Evolutionary conservation across 169 alveolate genomes (phyloP).

Genomic region (Plasmodium fragile): DNA sequence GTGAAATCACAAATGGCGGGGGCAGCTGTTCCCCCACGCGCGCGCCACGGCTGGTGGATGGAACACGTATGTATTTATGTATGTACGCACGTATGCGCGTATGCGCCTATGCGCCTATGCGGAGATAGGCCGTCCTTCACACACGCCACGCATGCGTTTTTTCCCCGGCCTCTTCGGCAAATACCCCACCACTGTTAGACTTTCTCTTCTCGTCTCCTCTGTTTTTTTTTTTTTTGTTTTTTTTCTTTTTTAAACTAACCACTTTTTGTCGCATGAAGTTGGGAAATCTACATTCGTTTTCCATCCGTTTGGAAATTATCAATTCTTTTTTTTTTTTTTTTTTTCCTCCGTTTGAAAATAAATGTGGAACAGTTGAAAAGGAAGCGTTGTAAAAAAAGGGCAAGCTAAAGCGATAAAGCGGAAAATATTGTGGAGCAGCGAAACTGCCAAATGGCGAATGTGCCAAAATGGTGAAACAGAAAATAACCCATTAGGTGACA

Average conservation of each 20-base stretch:
- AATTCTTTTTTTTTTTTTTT: not conserved
- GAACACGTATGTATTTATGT: not conserved
- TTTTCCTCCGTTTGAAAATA: not conserved
- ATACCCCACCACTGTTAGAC: not conserved
- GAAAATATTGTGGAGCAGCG: not conserved
- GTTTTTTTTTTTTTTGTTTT: not conserved
- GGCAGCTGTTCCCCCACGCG: not conserved
- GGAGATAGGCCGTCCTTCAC: not conserved
- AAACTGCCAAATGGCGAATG: not conserved
- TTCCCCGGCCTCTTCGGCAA: not conserved
- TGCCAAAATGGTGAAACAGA: not conserved
- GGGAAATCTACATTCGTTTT: not conserved
- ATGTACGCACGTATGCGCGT: not conserved
- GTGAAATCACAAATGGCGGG: not conserved
- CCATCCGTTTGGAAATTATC: not conserved
- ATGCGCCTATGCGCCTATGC: not conserved
- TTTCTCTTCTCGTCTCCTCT: not conserved
- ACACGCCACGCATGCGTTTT: not conserved
- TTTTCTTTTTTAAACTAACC: not conserved
- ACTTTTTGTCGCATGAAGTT: not conserved
- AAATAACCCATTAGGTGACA: not conserved
- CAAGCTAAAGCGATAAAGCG: not conserved
- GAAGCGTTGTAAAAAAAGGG: slow-evolving; percentile 2
- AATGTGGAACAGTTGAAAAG: not conserved
- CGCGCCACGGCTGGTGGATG: not conserved